These are phyloP conservation scores for Plasmodium chabaudi DNA, from an alignment of 169 alveolate genomes.

Conservation along the genomic window DNA sequence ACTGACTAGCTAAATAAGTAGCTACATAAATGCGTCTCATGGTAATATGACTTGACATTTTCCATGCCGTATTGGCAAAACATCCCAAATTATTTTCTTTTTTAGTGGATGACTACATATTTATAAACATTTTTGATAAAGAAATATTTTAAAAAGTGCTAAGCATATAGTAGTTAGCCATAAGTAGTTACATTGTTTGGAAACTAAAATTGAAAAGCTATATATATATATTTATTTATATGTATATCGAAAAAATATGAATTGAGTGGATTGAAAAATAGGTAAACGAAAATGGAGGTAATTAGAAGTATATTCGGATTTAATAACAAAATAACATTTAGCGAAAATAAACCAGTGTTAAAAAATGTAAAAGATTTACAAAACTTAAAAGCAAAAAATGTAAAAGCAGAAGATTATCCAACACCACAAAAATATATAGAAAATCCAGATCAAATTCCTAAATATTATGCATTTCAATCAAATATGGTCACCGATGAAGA, in stretches of 20 bases:
- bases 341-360: constrained; percentile 28
- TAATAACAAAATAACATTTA: constrained; percentile 12
- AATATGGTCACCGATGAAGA: constrained; percentile 88
- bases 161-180: too few relatives aligned
- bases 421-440: constrained; percentile 82
- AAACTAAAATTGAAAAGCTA: neutral
- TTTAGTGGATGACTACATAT: too few relatives aligned
- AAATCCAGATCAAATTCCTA: constrained; percentile 86
- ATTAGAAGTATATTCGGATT: constrained; percentile 38
- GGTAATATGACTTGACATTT: too few relatives aligned
- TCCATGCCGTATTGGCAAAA: too few relatives aligned
- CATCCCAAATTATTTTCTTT: too few relatives aligned
- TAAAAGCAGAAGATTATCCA: constrained; percentile 82
- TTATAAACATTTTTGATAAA: too few relatives aligned
- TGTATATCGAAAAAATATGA: neutral
- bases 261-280: neutral
- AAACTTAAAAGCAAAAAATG: constrained; percentile 23
- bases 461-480: constrained; percentile 85
- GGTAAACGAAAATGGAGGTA: constrained; percentile 12
- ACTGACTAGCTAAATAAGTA: too few relatives aligned
- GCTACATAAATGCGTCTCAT: too few relatives aligned
- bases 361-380: constrained; percentile 34
- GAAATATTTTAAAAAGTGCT: too few relatives aligned
- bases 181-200: too few relatives aligned
- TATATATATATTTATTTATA: neutral